These are phyloP conservation scores for Saturnispora gosingensis DNA, from an alignment of 805 yeast genomes.

Conservation along the genomic window DNA sequence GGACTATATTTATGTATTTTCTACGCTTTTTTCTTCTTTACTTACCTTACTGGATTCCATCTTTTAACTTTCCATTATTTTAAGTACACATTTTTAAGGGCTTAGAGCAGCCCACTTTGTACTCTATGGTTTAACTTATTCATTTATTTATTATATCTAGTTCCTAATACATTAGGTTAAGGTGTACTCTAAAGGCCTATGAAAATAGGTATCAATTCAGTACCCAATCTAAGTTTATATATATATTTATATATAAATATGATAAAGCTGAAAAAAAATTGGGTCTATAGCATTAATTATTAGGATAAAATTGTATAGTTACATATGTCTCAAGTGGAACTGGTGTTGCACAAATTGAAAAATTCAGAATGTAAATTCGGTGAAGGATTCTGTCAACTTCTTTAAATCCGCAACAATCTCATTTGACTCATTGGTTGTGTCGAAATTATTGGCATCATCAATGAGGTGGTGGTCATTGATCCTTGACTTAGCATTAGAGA, in stretches of 20 bases:
- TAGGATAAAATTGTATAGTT: not conserved
- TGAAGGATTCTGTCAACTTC: conserved; percentile 33
- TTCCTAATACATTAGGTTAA: too few species aligned
- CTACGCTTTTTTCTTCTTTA: not conserved
- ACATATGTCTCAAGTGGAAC: not conserved
- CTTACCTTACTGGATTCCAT: not conserved
- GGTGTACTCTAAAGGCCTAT: too few species aligned
- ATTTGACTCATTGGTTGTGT: conserved; percentile 7
- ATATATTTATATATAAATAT: too few species aligned
- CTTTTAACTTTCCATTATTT: not conserved
- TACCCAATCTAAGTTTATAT: too few species aligned
- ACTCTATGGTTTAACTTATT: not conserved
- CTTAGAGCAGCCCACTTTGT: not conserved
- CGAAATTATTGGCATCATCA: not conserved
- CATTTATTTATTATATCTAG: not conserved
- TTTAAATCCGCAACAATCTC: conserved; percentile 23
- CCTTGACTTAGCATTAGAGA: conserved; percentile 3
- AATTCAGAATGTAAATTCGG: conserved; percentile 12
- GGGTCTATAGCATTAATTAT: not conserved
- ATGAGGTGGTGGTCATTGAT: conserved; percentile 1
- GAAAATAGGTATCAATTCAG: too few species aligned
- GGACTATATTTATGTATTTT: not conserved
- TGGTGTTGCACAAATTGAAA: not conserved
- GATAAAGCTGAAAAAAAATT: too few species aligned
- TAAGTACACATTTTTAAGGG: not conserved